phyloP scores from a whole-genome alignment of 2,329 filamentous ascomycete species.

The Nothopassalora personata region DNA sequence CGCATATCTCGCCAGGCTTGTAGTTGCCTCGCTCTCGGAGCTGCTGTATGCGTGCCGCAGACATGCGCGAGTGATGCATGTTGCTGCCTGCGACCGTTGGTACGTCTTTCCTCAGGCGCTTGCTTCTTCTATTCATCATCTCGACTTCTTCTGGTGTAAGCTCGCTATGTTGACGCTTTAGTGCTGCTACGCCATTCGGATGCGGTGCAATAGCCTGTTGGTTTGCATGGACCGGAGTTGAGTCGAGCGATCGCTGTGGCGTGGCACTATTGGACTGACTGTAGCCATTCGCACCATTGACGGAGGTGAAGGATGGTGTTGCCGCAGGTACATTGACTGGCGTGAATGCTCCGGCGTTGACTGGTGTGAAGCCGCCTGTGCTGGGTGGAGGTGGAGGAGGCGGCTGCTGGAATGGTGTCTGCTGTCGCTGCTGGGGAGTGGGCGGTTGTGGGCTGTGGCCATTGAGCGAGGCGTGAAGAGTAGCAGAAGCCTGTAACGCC shows the following conservation, averaged over 20 bases:
- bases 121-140: slow-evolving; percentile 65
- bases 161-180: slow-evolving; percentile 67
- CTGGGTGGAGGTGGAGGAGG: slow-evolving; percentile 54
- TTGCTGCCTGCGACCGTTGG: slow-evolving; percentile 93
- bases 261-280: slow-evolving; percentile 21
- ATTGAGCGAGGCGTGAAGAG: slow-evolving; percentile 53
- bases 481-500: slow-evolving; percentile 53
- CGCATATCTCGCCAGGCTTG: slow-evolving; percentile 64
- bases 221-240: slow-evolving; percentile 47
- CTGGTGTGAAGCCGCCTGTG: slow-evolving; percentile 64
- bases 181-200: slow-evolving; percentile 25
- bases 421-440: slow-evolving; percentile 10
- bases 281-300: slow-evolving; percentile 50
- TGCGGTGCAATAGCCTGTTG: slow-evolving; percentile 21
- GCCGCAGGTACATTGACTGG: slow-evolving; percentile 54
- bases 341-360: slow-evolving; percentile 61
- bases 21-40: slow-evolving; percentile 53
- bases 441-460: slow-evolving; percentile 22
- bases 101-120: slow-evolving; percentile 77
- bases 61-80: slow-evolving; percentile 88
- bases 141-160: slow-evolving; percentile 39
- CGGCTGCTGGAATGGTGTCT: slow-evolving; percentile 33
- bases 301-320: slow-evolving; percentile 49
- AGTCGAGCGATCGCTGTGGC: slow-evolving; percentile 28
- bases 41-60: slow-evolving; percentile 59